These are phyloP conservation scores for Cystobasidium sp. DNA, from an alignment of 1,284 basidiomycete species.

Conservation along the genomic window DNA sequence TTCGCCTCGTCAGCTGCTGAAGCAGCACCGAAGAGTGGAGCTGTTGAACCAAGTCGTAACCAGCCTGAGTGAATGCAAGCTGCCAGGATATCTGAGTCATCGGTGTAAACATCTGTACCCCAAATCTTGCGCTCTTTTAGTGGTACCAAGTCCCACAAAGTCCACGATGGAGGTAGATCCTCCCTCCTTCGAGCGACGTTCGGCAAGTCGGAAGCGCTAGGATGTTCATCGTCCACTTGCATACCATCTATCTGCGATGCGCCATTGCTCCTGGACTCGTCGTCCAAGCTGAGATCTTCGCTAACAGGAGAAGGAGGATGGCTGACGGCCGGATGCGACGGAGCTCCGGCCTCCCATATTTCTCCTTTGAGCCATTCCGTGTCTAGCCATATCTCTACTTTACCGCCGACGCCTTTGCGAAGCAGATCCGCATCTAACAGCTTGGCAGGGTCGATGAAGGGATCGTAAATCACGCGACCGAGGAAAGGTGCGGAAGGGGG, in stretches of 20 bases:
- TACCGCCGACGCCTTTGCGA: constrained; percentile 46
- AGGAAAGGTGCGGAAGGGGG: constrained; percentile 43
- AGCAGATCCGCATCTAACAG: constrained; percentile 49
- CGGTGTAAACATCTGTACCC: constrained; percentile 67
- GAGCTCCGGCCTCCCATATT: constrained; percentile 31
- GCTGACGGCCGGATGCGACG: constrained; percentile 29
- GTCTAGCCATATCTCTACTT: constrained; percentile 48
- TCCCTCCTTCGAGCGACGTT: not conserved
- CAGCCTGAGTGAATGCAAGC: constrained; percentile 64
- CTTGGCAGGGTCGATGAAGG: constrained; percentile 46
- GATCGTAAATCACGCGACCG: constrained; percentile 49
- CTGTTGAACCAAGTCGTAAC: constrained; percentile 56
- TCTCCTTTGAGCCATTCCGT: constrained; percentile 45
- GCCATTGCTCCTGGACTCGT: constrained; percentile 26
- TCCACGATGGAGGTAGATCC: constrained; percentile 35
- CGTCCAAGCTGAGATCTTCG: constrained; percentile 8
- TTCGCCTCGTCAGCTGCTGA: not conserved
- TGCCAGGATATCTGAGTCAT: constrained; percentile 64
- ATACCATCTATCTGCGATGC: constrained; percentile 16
- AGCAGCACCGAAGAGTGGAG: constrained; percentile 15
- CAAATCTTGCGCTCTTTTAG: constrained; percentile 58
- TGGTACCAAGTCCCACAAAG: constrained; percentile 49
- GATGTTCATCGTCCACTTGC: constrained; percentile 15
- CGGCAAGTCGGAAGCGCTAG: not conserved
- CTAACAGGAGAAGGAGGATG: constrained; percentile 17